Percentiles rank a stretch among this genome's conserved stretches.
Conservation (phyloP, 2,329 filamentous ascomycete genomes). For the Penicillium sp. region DNA sequence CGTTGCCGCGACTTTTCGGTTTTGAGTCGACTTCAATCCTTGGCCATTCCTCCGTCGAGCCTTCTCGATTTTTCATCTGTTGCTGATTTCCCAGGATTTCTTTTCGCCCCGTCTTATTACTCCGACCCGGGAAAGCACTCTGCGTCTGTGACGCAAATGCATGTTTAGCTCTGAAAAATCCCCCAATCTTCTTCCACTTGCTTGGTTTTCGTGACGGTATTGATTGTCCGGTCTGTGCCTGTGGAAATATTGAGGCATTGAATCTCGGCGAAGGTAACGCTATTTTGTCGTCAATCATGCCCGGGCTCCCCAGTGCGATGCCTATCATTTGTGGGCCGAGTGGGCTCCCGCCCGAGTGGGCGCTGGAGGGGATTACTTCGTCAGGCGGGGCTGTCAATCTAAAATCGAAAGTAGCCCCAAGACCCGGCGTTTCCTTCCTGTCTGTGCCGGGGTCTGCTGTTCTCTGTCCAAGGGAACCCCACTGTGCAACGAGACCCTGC, state of each 20-base stretch:
- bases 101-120: neutral
- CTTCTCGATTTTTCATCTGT: slow-evolving; percentile 1
- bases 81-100: neutral
- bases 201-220: slow-evolving; percentile 32
- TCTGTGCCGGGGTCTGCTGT: slow-evolving; percentile 15
- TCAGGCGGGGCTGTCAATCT: slow-evolving; percentile 26
- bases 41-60: slow-evolving; percentile 19
- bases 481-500: slow-evolving; percentile 8
- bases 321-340: slow-evolving; percentile 56
- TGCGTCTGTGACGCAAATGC: slow-evolving; percentile 25
- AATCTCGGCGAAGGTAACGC: slow-evolving; percentile 17
- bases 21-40: slow-evolving; percentile 11
- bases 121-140: neutral
- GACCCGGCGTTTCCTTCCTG: slow-evolving; percentile 14
- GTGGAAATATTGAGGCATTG: slow-evolving; percentile 8
- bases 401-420: slow-evolving; percentile 29
- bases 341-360: slow-evolving; percentile 13
- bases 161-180: slow-evolving; percentile 40
- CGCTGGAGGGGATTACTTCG: slow-evolving; percentile 18
- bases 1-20: neutral
- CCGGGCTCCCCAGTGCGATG: slow-evolving; percentile 68
- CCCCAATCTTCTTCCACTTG: slow-evolving; percentile 47
- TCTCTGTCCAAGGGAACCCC: slow-evolving; percentile 21
- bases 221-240: slow-evolving; percentile 8
- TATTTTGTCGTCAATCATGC: slow-evolving; percentile 26